Base-by-base conservation (phyloP, 2,329 filamentous ascomycete species). In the Cladobotryum protrusum region DNA sequence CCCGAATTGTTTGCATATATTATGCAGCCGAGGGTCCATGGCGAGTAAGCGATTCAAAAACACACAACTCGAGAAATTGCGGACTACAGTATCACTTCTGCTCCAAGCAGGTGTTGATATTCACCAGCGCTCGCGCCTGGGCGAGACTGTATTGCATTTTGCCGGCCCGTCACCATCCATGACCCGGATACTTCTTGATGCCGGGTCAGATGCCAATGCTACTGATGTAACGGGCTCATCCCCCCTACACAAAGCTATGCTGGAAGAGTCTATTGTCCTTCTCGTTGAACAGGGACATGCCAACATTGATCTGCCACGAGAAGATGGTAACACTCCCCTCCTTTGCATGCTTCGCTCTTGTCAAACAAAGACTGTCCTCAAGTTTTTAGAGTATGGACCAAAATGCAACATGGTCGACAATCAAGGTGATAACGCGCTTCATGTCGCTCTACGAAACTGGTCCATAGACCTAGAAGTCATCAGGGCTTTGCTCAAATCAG, bases 51-150 rank as follows among this genome's bases (percentile, higher is more conserved):
- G 6, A 29, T 9, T 2, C 24, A 9, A 29, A 8, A 29, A 29
- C 2, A 8, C 2, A 9, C 24, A 29, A 8, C 24, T 29, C n/a
- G 24, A 14, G 17, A 4, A 46, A 5, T 12, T 51, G n/a, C 45
- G 46, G 14, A 36, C 15, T 3, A 50, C 55, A 14, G 52, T 63
- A 14, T 12, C 37, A 2, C 40, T 62, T 3, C 45, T 65, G 12
- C 15, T 61, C 12, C 24, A 56, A 32, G 59, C 59, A 17, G 61
- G 61, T 6, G 52, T 51, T 2, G 51, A 64, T 12, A 41, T 63
- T 12, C 51, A 61, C 18, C 48, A 53, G 37, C 54, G 55, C 18
- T 40, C 52, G 45, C 19, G 34, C 37, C 6, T 48, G 43, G 57
- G 56, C 5, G n/a, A 29, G 14, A 53, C 58, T 13, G 46, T 54